A percentile compares a stretch with the other conserved stretches of the same genome.
Conservation (phyloP, 495 filamentous ascomycete species). For the Massariosphaeria phaeospora region DNA sequence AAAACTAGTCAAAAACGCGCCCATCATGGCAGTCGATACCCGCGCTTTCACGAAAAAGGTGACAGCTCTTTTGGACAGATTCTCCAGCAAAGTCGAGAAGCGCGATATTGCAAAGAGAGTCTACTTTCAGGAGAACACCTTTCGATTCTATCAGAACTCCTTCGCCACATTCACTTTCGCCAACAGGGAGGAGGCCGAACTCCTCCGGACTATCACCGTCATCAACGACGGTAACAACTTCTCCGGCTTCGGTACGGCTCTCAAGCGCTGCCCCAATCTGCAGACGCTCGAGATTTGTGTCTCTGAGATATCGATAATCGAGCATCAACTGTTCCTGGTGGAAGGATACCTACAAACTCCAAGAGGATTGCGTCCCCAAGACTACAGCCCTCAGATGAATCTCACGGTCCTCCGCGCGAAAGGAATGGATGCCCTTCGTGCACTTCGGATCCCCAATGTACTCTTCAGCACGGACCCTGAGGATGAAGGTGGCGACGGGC, state of each 20-base stretch:
- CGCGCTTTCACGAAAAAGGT: too few relatives aligned
- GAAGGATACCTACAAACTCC: not conserved
- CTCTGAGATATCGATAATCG: not conserved
- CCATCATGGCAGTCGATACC: too few relatives aligned
- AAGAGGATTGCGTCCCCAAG: not conserved
- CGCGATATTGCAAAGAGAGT: too few relatives aligned
- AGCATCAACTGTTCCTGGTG: not conserved
- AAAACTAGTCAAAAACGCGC: too few relatives aligned
- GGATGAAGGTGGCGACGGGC: constrained; percentile 4
- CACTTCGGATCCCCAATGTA: not conserved
- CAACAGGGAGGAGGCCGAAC: not conserved
- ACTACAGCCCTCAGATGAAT: constrained; percentile 9
- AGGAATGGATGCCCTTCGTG: constrained; percentile 6
- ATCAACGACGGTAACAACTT: not conserved
- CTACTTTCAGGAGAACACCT: too few relatives aligned
- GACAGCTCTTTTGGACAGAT: too few relatives aligned
- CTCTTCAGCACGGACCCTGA: not conserved
- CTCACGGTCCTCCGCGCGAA: not conserved
- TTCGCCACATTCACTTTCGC: too few relatives aligned
- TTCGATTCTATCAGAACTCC: too few relatives aligned
- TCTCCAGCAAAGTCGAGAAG: too few relatives aligned
- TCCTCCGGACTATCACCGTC: constrained; percentile 4
- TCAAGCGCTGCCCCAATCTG: not conserved
- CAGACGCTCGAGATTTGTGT: constrained; percentile 7
- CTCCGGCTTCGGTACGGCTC: not conserved